Conservation (phyloP, 345 rosid genomes). For the Balakata baccata region DNA sequence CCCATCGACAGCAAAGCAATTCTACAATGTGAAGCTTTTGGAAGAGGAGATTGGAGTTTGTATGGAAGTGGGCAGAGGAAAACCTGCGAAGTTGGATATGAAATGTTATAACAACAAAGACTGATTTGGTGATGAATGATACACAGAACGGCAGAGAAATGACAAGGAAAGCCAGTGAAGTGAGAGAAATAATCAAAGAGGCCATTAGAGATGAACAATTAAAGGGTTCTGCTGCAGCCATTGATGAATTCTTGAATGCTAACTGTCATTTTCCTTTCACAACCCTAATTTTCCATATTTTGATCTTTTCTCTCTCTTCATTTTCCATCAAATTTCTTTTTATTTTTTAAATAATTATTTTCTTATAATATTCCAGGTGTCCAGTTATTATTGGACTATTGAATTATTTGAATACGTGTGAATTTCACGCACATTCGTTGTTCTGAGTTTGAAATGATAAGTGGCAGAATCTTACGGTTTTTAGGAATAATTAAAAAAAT, state of each 20-base stretch:
- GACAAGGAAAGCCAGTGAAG: conserved; percentile 39
- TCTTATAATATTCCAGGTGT: too few relatives aligned
- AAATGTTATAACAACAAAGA: conserved; percentile 42
- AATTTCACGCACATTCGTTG: too few relatives aligned
- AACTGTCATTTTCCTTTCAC: too few relatives aligned
- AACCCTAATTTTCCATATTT: too few relatives aligned
- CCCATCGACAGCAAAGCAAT: conserved; percentile 74
- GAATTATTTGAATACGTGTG: too few relatives aligned
- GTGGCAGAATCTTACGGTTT: too few relatives aligned
- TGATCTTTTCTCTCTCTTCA: too few relatives aligned
- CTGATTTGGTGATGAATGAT: conserved; percentile 51
- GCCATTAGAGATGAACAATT: conserved; percentile 29
- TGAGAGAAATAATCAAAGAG: conserved; percentile 32
- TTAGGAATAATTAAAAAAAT: too few relatives aligned
- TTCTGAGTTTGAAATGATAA: too few relatives aligned
- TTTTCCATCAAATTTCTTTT: too few relatives aligned
- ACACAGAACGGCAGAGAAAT: conserved; percentile 41
- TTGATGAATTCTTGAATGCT: conserved; percentile 19
- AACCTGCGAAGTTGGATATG: conserved; percentile 39
- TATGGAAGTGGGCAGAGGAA: conserved; percentile 65
- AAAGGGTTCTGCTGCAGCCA: conserved; percentile 26
- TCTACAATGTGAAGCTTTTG: conserved; percentile 57
- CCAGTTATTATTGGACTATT: too few relatives aligned
- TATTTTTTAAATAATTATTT: too few relatives aligned
- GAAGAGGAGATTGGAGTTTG: conserved; percentile 52